Conservation (phyloP, 148 eudicot genomes). For the Rhododendron griersonianum region DNA sequence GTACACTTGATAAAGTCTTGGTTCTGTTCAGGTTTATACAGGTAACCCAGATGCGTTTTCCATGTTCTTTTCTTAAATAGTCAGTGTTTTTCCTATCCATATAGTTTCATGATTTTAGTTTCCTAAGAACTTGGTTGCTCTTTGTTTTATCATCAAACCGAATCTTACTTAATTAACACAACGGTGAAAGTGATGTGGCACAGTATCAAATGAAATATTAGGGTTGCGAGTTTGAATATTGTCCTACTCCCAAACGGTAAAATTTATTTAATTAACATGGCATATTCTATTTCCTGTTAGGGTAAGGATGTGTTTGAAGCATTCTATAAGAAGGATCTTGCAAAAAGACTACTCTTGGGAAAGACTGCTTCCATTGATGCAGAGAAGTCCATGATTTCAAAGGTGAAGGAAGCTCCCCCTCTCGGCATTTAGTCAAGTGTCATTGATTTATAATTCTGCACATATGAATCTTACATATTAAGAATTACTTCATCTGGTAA, state of each 20-base stretch:
- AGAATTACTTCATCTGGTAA: slow-evolving; percentile 4
- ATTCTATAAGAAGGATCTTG: slow-evolving; percentile 96
- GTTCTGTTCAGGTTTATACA: slow-evolving; percentile 91
- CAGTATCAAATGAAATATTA: background rate
- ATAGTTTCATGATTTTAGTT: background rate
- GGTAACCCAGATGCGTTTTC: slow-evolving; percentile 30
- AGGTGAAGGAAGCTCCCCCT: slow-evolving; percentile 34
- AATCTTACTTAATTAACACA: background rate
- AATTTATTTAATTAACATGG: background rate
- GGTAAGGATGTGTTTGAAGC: slow-evolving; percentile 99
- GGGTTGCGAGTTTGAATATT: background rate
- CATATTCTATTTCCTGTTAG: slow-evolving; percentile 27
- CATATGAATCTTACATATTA: background rate
- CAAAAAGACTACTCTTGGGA: slow-evolving; percentile 88
- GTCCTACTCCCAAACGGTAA: background rate
- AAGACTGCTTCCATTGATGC: slow-evolving; percentile 99
- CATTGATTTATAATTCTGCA: background rate
- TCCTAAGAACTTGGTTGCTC: background rate
- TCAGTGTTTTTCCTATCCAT: background rate
- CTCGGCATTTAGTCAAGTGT: background rate
- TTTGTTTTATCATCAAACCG: background rate
- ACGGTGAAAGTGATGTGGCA: background rate
- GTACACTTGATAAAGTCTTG: slow-evolving; percentile 92
- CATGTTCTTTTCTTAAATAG: background rate
- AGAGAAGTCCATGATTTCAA: slow-evolving; percentile 97